Conservation (phyloP, 495 filamentous ascomycete species). For the Neurospora sublineolata region DNA sequence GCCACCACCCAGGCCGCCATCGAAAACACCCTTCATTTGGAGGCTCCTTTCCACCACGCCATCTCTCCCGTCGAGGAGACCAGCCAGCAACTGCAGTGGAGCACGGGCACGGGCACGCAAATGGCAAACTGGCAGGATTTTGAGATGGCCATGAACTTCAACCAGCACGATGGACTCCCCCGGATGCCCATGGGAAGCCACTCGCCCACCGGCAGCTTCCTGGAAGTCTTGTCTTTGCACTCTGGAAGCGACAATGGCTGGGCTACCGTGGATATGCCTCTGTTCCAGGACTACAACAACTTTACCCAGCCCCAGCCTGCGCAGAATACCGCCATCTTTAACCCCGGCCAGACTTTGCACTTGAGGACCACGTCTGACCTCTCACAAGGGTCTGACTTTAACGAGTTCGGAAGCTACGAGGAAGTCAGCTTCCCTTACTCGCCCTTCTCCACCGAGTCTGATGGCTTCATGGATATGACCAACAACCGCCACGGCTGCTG, state of each 20-base stretch:
- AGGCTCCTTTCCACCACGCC: conserved; percentile 43
- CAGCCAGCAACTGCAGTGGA: conserved; percentile 52
- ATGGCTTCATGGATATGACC: conserved; percentile 40
- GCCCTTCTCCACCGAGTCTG: conserved; percentile 53
- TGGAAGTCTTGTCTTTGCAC: conserved; percentile 71
- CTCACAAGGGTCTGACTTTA: conserved; percentile 53
- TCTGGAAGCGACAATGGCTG: conserved; percentile 79
- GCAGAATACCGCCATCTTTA: conserved; percentile 60
- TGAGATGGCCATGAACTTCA: conserved; percentile 44
- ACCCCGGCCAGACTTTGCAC: conserved; percentile 76
- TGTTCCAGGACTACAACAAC: conserved; percentile 33
- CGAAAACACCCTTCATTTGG: conserved; percentile 52
- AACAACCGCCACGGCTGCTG: conserved; percentile 37
- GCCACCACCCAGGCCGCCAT: conserved; percentile 55
- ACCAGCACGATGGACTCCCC: conserved; percentile 41
- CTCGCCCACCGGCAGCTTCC: conserved; percentile 70
- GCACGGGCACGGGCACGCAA: conserved; percentile 14
- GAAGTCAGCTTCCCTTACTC: conserved; percentile 66
- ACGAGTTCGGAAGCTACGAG: conserved; percentile 68
- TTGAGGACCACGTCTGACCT: conserved; percentile 75
- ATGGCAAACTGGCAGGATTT: conserved; percentile 67
- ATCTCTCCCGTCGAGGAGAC: conserved; percentile 53
- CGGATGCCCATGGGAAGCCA: conserved; percentile 52
- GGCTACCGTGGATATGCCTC: conserved; percentile 51
- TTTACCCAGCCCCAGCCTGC: conserved; percentile 36